Percentiles rank a stretch among this genome's conserved stretches.
These are phyloP conservation scores for Aspergillus cejpii DNA, from an alignment of 2,329 filamentous ascomycete genomes.

Conservation along the genomic window DNA sequence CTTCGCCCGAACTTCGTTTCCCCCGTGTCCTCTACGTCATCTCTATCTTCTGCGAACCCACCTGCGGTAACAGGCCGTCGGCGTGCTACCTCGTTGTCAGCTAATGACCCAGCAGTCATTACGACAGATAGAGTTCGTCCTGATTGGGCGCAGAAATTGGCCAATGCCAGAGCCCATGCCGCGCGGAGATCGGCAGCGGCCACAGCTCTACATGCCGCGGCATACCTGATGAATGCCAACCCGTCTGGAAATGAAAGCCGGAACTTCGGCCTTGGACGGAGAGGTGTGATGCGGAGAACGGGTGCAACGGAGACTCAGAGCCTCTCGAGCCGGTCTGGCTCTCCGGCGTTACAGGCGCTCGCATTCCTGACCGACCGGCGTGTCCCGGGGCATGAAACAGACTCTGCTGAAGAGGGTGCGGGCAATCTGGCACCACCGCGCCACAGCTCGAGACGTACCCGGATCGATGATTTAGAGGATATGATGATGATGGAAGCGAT, in stretches of 20 bases:
- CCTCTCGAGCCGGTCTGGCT: slow-evolving; percentile 29
- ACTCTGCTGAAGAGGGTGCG: slow-evolving; percentile 32
- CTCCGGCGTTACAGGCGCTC: slow-evolving; percentile 41
- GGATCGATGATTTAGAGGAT: slow-evolving; percentile 85
- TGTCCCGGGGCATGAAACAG: slow-evolving; percentile 28
- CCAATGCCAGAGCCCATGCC: slow-evolving; percentile 75
- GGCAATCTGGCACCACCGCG: slow-evolving; percentile 37
- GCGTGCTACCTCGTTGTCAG: slow-evolving; percentile 66
- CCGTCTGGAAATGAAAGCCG: slow-evolving; percentile 41
- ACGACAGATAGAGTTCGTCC: slow-evolving; percentile 88
- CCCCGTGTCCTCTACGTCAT: slow-evolving; percentile 81
- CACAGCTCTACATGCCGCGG: slow-evolving; percentile 88
- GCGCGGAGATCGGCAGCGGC: slow-evolving; percentile 83
- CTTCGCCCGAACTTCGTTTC: slow-evolving; percentile 51
- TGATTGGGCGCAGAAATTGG: slow-evolving; percentile 88
- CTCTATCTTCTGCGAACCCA: slow-evolving; percentile 56
- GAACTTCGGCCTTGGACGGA: slow-evolving; percentile 52
- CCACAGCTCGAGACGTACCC: slow-evolving; percentile 52
- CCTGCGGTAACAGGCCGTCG: slow-evolving; percentile 42
- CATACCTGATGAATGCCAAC: slow-evolving; percentile 71
- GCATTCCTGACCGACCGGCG: slow-evolving; percentile 45
- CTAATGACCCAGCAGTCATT: slow-evolving; percentile 75
- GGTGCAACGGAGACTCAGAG: slow-evolving; percentile 31
- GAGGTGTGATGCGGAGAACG: slow-evolving; percentile 44
- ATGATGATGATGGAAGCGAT: slow-evolving; percentile 99